A percentile compares a stretch with the other conserved stretches of the same genome.
phyloP scores from a whole-genome alignment of 495 filamentous ascomycete genomes.

The Aspergillus bertholletiae region DNA sequence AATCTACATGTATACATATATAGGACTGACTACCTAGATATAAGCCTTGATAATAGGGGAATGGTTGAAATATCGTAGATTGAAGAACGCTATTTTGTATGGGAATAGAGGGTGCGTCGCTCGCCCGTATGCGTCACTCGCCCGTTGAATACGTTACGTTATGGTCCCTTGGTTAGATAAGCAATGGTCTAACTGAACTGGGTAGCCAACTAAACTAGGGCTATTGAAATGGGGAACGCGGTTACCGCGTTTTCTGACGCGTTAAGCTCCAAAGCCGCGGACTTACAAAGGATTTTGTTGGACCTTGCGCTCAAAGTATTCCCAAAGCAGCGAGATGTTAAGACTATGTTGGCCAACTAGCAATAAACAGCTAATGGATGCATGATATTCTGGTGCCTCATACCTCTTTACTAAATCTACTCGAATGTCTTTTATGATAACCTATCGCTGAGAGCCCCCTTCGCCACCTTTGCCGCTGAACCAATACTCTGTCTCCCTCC shows the following conservation, averaged over 20 bases:
- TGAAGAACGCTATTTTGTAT: no score
- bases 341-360: neutral
- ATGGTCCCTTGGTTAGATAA: conserved; percentile 35
- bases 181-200: conserved; percentile 6
- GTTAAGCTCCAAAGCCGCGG: conserved; percentile 22
- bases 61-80: no score
- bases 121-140: no score
- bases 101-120: no score
- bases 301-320: neutral
- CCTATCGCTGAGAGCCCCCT: neutral
- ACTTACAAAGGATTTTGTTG: neutral
- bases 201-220: no score
- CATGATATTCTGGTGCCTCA: neutral
- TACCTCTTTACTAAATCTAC: neutral
- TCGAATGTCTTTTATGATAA: neutral
- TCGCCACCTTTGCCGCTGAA: neutral
- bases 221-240: conserved; percentile 11
- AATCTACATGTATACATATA: no score
- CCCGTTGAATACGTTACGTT: no score
- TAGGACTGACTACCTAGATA: no score
- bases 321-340: neutral
- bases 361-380: neutral
- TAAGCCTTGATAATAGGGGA: no score
- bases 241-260: conserved; percentile 19
- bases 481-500: neutral